Evolutionary conservation across 2,329 filamentous ascomycete genomes (phyloP), one percentile per base, ranked within the genome.

Genomic region (Hypoxylon sp.): DNA sequence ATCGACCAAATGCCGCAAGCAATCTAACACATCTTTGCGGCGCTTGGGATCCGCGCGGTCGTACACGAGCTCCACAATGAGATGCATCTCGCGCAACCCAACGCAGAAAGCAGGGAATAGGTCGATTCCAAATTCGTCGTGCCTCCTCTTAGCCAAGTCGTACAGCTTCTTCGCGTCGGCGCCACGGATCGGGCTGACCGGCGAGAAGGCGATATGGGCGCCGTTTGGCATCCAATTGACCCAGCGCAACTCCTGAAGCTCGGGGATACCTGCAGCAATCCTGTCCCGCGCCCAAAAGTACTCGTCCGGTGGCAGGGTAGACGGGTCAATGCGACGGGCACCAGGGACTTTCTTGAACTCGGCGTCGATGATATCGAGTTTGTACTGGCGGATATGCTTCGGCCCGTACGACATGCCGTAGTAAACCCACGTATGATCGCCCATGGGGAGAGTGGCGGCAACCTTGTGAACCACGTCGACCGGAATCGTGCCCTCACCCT

Each of bases 21-120:
- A 77, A 2, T 67, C 64, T 19, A 76, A 62, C n/a, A 74, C 75
- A 10, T 69, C 74, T 14, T 61, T 48, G 10, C 75, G 72, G 13
- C 68, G 68, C 59, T 63, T 68, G 1, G 69, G 64, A 63, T 76
- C 69, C 17, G 64, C 66, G 10, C 73, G 72, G 66, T 79, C 75
- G 51, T 78, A 79, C 52, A 78, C 76, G 30, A 79, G 71, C 72
- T 77, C 73, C n/a, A 78, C 75, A 45, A 80, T 80, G 23, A 78
- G 73, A 62, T 80, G 81, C 80, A 84, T 83, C 71, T 84, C 82
- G 11, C 82, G 77, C 71, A 82, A 70, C 6, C 81, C 81, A 17
- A 82, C 79, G 49, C 74, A 76, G 60, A 82, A 82, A 0, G 80
- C 79, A 5, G 78, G 78, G 36, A 83, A 78, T 48, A 81, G 76